phyloP scores from a whole-genome alignment of 345 rosid genomes.

The Corymbia maculata region DNA sequence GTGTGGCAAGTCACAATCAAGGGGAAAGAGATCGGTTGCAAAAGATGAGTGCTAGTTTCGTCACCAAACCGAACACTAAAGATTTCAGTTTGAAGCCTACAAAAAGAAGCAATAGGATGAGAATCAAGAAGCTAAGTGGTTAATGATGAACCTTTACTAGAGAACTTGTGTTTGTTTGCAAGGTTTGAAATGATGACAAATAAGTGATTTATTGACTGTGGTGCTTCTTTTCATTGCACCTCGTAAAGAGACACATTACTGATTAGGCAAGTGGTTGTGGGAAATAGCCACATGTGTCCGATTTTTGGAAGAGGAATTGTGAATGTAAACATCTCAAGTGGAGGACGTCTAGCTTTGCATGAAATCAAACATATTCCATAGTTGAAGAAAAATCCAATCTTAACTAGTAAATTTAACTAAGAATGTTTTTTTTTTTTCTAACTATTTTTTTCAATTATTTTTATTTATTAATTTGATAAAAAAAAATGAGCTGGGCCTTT shows the following conservation, averaged over 20 bases:
- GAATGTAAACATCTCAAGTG: not conserved
- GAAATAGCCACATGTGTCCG: not conserved
- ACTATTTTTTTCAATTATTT: too few species aligned
- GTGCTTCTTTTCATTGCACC: rapidly evolving
- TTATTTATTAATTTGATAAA: too few species aligned
- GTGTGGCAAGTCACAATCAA: not conserved
- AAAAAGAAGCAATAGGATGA: rapidly evolving
- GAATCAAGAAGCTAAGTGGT: not conserved
- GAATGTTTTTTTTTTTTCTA: too few species aligned
- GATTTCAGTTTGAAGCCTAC: rapidly evolving
- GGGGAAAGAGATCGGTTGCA: not conserved
- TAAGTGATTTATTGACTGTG: rapidly evolving
- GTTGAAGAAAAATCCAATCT: too few species aligned
- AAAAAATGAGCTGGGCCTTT: too few species aligned
- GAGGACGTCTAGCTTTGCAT: not conserved
- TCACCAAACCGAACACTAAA: rapidly evolving
- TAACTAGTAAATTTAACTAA: too few species aligned
- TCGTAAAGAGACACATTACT: not conserved
- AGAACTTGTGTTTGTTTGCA: rapidly evolving
- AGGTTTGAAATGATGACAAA: rapidly evolving
- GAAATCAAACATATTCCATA: rapidly evolving
- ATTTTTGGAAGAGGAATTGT: too few species aligned
- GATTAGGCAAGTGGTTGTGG: not conserved
- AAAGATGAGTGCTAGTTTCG: not conserved
- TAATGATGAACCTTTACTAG: not conserved